Percentiles rank a stretch among this genome's conserved stretches.
phyloP scores from a whole-genome alignment of 2,329 filamentous ascomycete species.

The Fusarium sp. region DNA sequence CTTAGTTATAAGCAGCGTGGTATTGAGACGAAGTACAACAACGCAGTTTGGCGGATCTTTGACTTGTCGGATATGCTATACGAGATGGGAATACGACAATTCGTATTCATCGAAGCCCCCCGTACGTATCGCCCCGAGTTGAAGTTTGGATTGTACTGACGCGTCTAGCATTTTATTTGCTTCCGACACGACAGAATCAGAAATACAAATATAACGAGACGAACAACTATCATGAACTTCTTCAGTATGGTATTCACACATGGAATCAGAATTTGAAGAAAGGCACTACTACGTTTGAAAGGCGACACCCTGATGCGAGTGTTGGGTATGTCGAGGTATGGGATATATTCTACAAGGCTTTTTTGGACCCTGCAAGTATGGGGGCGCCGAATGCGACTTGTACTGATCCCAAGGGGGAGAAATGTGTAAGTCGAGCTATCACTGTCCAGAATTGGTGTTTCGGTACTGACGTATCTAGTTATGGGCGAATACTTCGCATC shows the following conservation, averaged over 20 bases:
- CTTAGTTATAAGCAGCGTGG: not conserved
- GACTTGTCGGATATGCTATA: not conserved
- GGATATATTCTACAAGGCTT: conserved; percentile 11
- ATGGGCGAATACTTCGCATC: not conserved
- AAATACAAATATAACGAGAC: not conserved
- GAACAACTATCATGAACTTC: not conserved
- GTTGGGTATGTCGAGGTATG: not conserved
- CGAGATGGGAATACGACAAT: not conserved
- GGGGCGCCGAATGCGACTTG: not conserved
- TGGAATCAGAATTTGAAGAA: not conserved
- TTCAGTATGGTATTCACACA: not conserved
- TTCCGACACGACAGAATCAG: not conserved
- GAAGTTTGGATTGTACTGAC: not conserved
- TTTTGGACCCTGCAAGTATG: not conserved
- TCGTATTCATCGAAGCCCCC: not conserved
- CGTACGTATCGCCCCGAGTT: not conserved
- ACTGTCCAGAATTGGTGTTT: rapidly evolving
- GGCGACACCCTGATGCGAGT: not conserved
- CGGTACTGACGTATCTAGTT: not conserved
- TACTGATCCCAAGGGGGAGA: not conserved
- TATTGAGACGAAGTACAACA: not conserved
- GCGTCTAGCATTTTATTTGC: not conserved
- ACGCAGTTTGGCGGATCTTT: not conserved
- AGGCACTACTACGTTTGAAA: not conserved
- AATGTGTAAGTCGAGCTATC: not conserved